Base-by-base conservation (phyloP, 202 grass and related monocot species). In the Alloteropsis angusta region DNA sequence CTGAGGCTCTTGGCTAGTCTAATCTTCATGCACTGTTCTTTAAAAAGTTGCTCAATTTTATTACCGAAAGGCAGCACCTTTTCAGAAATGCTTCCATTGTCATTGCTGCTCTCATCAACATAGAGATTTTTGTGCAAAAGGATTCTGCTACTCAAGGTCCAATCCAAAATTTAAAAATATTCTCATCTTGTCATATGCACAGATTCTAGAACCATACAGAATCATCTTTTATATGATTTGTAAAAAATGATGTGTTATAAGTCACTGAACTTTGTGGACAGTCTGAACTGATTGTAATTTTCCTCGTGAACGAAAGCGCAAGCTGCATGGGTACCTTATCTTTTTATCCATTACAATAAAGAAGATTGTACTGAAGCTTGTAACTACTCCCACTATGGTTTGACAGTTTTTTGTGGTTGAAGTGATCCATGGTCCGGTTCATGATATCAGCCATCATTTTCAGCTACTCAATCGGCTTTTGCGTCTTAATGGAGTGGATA, bases 361-460 rank as follows among this genome's bases (percentile, higher is more conserved):
- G 68, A 13, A 14, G 38, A 15, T 7, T 62, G 61, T 72, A 76
- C 76, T 28, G 32, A 65, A 49, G 58, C 34, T 26, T 65, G 71
- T 58, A 85, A 82, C 78, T 76, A 25, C 82, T 77, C 35, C 80
- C 60, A 75, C 75, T 62, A 37, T 38, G 4, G 45, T 74, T 74
- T 56, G 36, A 52, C 44, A 42, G 30, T 35, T 48, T 48, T 36
- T 36, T 69, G 39, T 83, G 55, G 60, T 60, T 82, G 60, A 79
- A 18, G 44, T 37, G n/a, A 72, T 34, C 48, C 65, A 45, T 43
- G 52, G 60, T 80, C 38, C 61, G 21, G 30, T 35, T 57, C 39
- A 69, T 79, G 75, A 86, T 78, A 65, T 54, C 74, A 89, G 36
- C 82, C 59, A 79, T 75, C 83, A 41, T 25, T 80, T 82, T 71